phyloP scores from a whole-genome alignment of 2,329 filamentous ascomycete species.

The Xylaria sp. region DNA sequence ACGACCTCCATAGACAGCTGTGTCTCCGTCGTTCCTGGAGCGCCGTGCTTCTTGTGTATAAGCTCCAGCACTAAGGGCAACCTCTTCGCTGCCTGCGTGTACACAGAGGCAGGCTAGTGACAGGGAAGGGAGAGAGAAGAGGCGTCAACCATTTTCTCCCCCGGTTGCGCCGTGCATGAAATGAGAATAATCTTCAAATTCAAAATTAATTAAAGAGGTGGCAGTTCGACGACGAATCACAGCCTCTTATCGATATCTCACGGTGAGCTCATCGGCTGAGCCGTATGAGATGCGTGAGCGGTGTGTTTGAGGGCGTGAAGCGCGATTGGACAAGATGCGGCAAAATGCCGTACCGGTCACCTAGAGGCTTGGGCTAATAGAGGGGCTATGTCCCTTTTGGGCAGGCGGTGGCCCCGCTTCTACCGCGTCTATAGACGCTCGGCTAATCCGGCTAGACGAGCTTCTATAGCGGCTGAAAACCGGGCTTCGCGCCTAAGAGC shows the following conservation, averaged over 20 bases:
- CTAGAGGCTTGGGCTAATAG: background rate
- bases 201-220: background rate
- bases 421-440: conserved; percentile 22
- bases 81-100: background rate
- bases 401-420: conserved; percentile 38
- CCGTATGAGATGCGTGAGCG: conserved; percentile 8
- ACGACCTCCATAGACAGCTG: conserved; percentile 27
- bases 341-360: conserved; percentile 11
- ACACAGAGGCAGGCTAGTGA: conserved; percentile 18
- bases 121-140: conserved; percentile 10
- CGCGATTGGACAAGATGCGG: conserved; percentile 26
- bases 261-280: conserved; percentile 12
- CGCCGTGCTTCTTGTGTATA: conserved; percentile 9
- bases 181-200: background rate
- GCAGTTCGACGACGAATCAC: conserved; percentile 1
- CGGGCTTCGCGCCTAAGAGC: conserved; percentile 20
- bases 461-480: conserved; percentile 19
- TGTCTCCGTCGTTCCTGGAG: background rate
- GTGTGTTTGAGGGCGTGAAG: background rate
- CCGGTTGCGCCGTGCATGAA: background rate
- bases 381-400: conserved; percentile 20
- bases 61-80: background rate
- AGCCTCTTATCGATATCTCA: conserved; percentile 4
- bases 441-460: background rate
- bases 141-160: conserved; percentile 19